These are phyloP conservation scores for Pulchroboletus neoregius DNA, from an alignment of 1,284 basidiomycete genomes.

Conservation along the genomic window DNA sequence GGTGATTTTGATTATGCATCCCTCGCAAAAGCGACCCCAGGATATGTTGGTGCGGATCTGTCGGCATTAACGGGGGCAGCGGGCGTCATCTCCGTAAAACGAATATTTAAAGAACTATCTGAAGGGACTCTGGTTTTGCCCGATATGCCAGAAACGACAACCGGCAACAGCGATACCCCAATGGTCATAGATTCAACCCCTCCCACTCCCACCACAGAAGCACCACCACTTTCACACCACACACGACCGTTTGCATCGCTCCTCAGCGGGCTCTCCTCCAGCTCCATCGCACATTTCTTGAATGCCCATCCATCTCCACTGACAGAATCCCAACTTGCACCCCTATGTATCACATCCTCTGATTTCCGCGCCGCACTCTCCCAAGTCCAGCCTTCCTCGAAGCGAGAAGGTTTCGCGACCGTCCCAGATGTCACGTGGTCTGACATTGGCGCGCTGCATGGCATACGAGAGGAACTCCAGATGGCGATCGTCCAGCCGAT, in stretches of 20 bases:
- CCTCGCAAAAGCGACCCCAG: conserved; percentile 91
- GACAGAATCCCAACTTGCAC: conserved; percentile 70
- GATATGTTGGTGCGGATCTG: conserved; percentile 95
- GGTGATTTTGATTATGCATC: conserved; percentile 80
- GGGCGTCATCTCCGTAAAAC: conserved; percentile 93
- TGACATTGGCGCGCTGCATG: conserved; percentile 89
- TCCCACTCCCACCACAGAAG: conserved; percentile 21
- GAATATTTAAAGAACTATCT: conserved; percentile 86
- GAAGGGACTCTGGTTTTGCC: conserved; percentile 62
- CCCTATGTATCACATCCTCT: conserved; percentile 72
- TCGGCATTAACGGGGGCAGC: conserved; percentile 90
- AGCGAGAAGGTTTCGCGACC: conserved; percentile 96
- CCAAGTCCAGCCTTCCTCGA: conserved; percentile 91
- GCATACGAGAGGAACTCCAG: conserved; percentile 85
- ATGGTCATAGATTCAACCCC: conserved; percentile 51
- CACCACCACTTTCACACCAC: conserved; percentile 6
- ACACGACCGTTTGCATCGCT: conserved; percentile 43
- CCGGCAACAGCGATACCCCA: conserved; percentile 34
- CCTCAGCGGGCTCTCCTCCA: conserved; percentile 43
- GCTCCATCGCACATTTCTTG: conserved; percentile 87
- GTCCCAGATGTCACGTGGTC: conserved; percentile 95
- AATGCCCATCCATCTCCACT: conserved; percentile 80
- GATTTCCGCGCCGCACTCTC: conserved; percentile 83
- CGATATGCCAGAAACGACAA: conserved; percentile 23
- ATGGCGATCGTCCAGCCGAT: conserved; percentile 99